A percentile compares a stretch with the other conserved stretches of the same genome.
Evolutionary conservation across 2,329 filamentous ascomycete genomes (phyloP).

Genomic region (Xylariales sp.): DNA sequence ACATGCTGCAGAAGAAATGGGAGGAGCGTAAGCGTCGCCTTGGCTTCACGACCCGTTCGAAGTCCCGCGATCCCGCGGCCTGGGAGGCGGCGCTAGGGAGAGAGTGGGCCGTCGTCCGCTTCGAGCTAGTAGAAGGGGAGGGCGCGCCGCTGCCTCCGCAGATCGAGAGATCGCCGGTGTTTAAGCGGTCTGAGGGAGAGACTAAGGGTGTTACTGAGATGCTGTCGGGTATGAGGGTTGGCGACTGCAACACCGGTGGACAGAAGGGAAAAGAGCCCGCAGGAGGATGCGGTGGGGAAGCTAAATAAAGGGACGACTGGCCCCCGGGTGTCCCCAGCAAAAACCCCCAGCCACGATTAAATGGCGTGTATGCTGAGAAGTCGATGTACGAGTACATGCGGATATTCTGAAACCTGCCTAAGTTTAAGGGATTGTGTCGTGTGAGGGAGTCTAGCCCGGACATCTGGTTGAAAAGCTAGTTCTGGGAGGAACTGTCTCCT

Average conservation of each 20-base stretch:
- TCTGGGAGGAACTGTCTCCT: no score
- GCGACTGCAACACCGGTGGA: neutral
- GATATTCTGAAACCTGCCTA: neutral
- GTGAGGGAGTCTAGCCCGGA: neutral
- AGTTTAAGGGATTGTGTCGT: neutral
- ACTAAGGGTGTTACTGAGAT: conserved; percentile 34
- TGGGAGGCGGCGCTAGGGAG: conserved; percentile 33
- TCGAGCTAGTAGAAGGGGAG: conserved; percentile 36
- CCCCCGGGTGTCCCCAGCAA: neutral
- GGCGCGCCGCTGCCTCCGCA: conserved; percentile 36
- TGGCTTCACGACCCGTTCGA: conserved; percentile 32
- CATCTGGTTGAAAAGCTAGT: no score
- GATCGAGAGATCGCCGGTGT: conserved; percentile 40
- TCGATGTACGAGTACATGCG: neutral
- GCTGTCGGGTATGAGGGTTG: conserved; percentile 38
- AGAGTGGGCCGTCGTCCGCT: conserved; percentile 47
- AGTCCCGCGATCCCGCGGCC: conserved; percentile 19
- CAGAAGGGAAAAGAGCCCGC: neutral
- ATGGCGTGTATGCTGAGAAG: neutral
- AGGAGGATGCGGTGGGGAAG: neutral
- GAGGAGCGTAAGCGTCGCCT: conserved; percentile 39
- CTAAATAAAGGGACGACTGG: neutral
- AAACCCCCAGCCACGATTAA: neutral
- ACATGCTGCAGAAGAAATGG: conserved; percentile 47
- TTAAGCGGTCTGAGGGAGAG: neutral